Evolutionary conservation across 768 basidiomycete species (phyloP).

Genomic region (Trametes sanguinea): DNA sequence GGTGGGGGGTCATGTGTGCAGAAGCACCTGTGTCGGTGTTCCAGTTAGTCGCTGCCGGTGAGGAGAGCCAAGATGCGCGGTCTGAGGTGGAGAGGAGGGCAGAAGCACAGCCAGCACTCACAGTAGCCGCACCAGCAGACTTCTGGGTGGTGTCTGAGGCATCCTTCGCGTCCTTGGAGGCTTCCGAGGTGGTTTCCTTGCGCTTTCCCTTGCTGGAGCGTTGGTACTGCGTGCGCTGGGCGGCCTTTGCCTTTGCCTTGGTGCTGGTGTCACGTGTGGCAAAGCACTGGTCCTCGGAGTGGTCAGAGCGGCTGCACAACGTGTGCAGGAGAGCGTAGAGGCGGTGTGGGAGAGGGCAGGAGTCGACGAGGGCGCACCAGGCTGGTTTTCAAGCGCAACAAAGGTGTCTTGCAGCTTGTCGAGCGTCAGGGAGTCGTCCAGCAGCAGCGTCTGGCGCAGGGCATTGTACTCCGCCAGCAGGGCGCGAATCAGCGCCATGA

Average conservation of each 20-base stretch:
- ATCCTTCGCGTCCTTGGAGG: too few relatives aligned
- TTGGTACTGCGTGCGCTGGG: too few relatives aligned
- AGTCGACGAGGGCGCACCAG: not conserved
- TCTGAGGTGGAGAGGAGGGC: too few relatives aligned
- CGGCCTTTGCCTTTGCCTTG: slow-evolving; percentile 8
- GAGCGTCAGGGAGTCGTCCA: slow-evolving; percentile 14
- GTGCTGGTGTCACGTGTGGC: slow-evolving; percentile 1
- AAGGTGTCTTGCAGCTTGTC: slow-evolving; percentile 16
- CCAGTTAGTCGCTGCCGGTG: too few relatives aligned
- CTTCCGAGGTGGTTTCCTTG: too few relatives aligned
- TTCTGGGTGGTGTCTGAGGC: too few relatives aligned
- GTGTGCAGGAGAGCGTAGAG: slow-evolving; percentile 7
- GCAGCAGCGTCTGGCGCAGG: slow-evolving; percentile 8
- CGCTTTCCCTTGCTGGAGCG: too few relatives aligned
- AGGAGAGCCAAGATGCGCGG: too few relatives aligned
- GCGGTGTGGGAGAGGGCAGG: slow-evolving; percentile 5
- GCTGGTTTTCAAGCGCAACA: slow-evolving; percentile 17
- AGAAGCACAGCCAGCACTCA: too few relatives aligned
- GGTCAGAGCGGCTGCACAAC: slow-evolving; percentile 12
- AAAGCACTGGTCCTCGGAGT: slow-evolving; percentile 18
- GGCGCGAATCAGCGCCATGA: not conserved
- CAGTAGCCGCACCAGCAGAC: too few relatives aligned
- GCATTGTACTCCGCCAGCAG: not conserved
- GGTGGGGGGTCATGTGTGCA: too few relatives aligned
- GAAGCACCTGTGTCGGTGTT: too few relatives aligned